Percentiles rank a stretch among this genome's conserved stretches.
These are phyloP conservation scores for Theileria sp. DNA, from an alignment of 169 alveolate species.

Conservation along the genomic window DNA sequence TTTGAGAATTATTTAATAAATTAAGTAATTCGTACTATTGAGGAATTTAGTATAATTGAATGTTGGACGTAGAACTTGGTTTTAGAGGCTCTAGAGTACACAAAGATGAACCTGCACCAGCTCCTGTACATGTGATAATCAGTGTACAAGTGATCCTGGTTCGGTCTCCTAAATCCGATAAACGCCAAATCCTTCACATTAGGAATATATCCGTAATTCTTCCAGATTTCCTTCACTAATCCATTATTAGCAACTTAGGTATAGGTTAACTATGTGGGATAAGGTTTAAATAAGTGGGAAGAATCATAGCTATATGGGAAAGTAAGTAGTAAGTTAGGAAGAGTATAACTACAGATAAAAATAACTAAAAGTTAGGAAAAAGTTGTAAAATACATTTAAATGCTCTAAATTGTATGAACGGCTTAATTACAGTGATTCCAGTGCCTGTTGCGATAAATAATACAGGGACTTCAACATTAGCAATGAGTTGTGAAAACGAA, in stretches of 20 bases:
- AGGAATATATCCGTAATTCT: slow-evolving; percentile 11
- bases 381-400: not conserved
- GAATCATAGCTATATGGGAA: too few relatives aligned
- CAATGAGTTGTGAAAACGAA: not conserved
- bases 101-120: slow-evolving; percentile 44
- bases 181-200: slow-evolving; percentile 47
- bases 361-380: not conserved
- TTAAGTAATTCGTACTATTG: slow-evolving; percentile 1
- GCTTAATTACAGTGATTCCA: slow-evolving; percentile 56
- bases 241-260: not conserved
- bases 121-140: slow-evolving; percentile 22
- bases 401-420: slow-evolving; percentile 39
- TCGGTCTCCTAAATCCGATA: slow-evolving; percentile 51
- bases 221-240: slow-evolving; percentile 26
- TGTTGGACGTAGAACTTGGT: slow-evolving; percentile 58
- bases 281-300: too few relatives aligned
- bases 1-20: not conserved
- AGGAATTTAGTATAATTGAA: slow-evolving; percentile 15
- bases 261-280: not conserved
- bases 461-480: slow-evolving; percentile 39
- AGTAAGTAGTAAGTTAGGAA: too few relatives aligned
- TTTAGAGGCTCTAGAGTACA: slow-evolving; percentile 54
- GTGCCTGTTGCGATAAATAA: slow-evolving; percentile 62
- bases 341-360: not conserved
- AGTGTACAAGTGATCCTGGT: slow-evolving; percentile 48